Conservation (phyloP, 345 rosid genomes). For the Gossypium anomalum region DNA sequence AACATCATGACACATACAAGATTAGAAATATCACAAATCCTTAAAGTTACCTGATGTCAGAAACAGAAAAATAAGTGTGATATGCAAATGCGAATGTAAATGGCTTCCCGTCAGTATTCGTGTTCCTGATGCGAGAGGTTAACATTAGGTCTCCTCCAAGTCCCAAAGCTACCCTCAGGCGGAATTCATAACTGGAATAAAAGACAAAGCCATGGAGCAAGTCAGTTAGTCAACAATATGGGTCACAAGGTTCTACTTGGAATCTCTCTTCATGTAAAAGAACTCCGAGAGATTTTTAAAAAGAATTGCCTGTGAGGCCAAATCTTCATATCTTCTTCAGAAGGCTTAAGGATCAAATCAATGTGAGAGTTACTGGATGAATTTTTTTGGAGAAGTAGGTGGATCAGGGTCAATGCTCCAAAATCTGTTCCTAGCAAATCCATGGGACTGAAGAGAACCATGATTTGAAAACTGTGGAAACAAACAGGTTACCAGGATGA, state of each 20-base stretch:
- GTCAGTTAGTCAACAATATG: neutral
- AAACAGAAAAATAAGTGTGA: conserved; percentile 88
- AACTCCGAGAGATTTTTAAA: conserved; percentile 14
- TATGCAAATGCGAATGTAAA: conserved; percentile 92
- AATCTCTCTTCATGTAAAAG: neutral
- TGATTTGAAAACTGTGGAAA: conserved; percentile 62
- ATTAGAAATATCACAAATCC: conserved; percentile 6
- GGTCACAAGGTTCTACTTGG: neutral
- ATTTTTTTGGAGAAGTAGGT: conserved; percentile 57
- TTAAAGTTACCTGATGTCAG: conserved; percentile 74
- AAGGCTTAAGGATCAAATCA: conserved; percentile 76
- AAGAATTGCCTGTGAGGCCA: conserved; percentile 73
- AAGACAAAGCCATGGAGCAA: neutral
- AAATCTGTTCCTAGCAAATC: conserved; percentile 85
- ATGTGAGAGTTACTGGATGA: conserved; percentile 42
- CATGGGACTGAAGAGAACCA: conserved; percentile 75
- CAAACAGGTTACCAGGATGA: conserved; percentile 16
- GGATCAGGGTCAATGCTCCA: conserved; percentile 79
- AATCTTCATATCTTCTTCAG: conserved; percentile 74
- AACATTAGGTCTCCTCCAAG: conserved; percentile 73
- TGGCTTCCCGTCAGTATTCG: conserved; percentile 75
- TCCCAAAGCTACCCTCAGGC: conserved; percentile 81
- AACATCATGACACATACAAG: neutral
- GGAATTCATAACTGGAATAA: conserved; percentile 68
- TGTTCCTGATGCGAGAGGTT: conserved; percentile 86